Evolutionary conservation across 2,329 filamentous ascomycete species (phyloP), one percentile per base, ranked within the genome.

Genomic region (Aspergillus jensenii): DNA sequence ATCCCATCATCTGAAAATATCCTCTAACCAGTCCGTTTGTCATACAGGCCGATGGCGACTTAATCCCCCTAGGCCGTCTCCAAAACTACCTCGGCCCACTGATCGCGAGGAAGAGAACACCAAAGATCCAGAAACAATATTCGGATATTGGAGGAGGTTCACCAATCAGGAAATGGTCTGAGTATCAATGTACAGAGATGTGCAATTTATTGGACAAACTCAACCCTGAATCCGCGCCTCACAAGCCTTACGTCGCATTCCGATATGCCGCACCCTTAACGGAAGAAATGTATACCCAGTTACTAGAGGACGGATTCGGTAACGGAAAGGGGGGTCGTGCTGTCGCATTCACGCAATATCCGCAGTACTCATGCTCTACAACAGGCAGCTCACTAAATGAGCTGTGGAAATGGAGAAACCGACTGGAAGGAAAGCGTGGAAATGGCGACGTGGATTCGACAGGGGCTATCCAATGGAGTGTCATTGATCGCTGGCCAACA

Each of bases 231-330:
- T 96, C 93, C 1, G 95, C 95, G 3, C 95, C 95, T 6, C 95
- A 99, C 74, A 97, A 95, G 74, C 95, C 95, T 8, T 99, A 99
- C 70, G 92, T 98, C 47, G 93, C 95, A 14, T 99, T 99, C 75
- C 90, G 95, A 62, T 99, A 99, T 71, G 93, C 96, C 14, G 83
- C 93, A 61, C 95, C 95, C 1, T 77, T 99, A 71, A 99, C 95
- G 2, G 95, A 98, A 78, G 87, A 96, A 66, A 96, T 93, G 86
- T 98, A 99, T 74, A 82, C 85, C 54, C 84, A 86, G 68, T 76
- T 99, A 62, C 78, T 99, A 23, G 87, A 86, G 7, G 95, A 99
- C 72, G 95, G 95, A 0, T 96, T 98, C 71, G 93, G 93, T 11
- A 86, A 87, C 53, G 93, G 93, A 4, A 91, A 87, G 60, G 93